A percentile compares a stretch with the other conserved stretches of the same genome.
Evolutionary conservation across 306 rosid species (phyloP).

Genomic region (Oxytropis ochrocephala): DNA sequence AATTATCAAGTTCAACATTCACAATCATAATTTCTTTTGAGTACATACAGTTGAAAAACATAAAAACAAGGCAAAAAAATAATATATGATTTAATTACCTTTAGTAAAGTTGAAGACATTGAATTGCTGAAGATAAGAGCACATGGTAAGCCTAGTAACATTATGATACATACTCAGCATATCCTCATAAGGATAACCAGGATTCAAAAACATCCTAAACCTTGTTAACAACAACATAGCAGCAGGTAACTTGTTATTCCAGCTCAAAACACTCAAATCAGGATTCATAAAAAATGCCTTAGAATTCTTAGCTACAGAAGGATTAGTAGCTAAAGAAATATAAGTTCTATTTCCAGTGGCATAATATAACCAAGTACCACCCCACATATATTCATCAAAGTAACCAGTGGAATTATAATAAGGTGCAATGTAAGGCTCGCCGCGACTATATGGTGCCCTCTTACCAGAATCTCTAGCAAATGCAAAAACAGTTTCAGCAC

Average conservation of each 20-base stretch:
- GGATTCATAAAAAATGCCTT: conserved; percentile 35
- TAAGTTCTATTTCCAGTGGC: conserved; percentile 56
- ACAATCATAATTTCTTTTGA: background rate
- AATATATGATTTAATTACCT: conserved; percentile 22
- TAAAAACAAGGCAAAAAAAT: background rate
- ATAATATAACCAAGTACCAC: conserved; percentile 52
- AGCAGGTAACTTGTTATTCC: conserved; percentile 62
- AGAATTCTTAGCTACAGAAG: conserved; percentile 23
- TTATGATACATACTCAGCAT: conserved; percentile 53
- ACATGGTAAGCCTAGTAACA: conserved; percentile 48
- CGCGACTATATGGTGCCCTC: conserved; percentile 32
- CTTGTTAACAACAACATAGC: conserved; percentile 61
- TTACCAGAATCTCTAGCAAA: conserved; percentile 45
- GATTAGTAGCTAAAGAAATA: conserved; percentile 41
- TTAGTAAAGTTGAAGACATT: conserved; percentile 40
- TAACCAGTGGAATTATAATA: conserved; percentile 55
- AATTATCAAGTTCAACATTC: background rate
- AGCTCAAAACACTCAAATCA: conserved; percentile 37
- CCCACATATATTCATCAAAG: conserved; percentile 72
- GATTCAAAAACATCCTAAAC: conserved; percentile 50
- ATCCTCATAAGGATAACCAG: conserved; percentile 60
- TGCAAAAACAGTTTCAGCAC: conserved; percentile 39
- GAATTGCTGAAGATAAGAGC: conserved; percentile 49
- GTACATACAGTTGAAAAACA: background rate
- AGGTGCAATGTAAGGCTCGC: conserved; percentile 19